These are phyloP conservation scores for Neurospora intermedia DNA, from an alignment of 495 filamentous ascomycete genomes.

Conservation along the genomic window DNA sequence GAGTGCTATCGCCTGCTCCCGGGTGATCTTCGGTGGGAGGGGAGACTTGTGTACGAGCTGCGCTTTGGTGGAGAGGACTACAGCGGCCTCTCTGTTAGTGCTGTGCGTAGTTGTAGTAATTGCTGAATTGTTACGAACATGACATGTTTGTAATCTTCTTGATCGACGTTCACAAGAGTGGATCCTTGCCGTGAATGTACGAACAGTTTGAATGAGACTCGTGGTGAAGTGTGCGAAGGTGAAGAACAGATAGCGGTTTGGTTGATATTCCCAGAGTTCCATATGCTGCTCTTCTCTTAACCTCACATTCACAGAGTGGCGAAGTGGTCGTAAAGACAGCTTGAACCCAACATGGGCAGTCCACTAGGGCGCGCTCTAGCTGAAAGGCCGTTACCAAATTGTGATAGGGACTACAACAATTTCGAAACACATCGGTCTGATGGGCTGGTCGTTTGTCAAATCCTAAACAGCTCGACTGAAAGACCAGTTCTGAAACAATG, in stretches of 20 bases:
- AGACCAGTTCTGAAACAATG: neutral
- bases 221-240: neutral
- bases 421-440: too few relatives aligned
- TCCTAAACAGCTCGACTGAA: neutral
- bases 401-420: too few relatives aligned
- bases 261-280: neutral
- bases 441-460: neutral
- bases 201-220: neutral
- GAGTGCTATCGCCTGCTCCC: slow-evolving; percentile 46
- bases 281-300: neutral
- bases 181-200: neutral
- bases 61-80: slow-evolving; percentile 31
- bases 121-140: slow-evolving; percentile 11
- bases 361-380: too few relatives aligned
- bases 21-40: slow-evolving; percentile 44
- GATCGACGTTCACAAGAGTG: neutral
- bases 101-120: too few relatives aligned
- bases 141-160: slow-evolving; percentile 9
- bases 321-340: too few relatives aligned
- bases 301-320: neutral
- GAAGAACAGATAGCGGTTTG: neutral
- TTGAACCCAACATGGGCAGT: too few relatives aligned
- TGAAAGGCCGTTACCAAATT: too few relatives aligned
- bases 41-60: slow-evolving; percentile 45
- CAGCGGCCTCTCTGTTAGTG: too few relatives aligned